Evolutionary conservation across 331 rosid species (phyloP), one percentile per base, ranked within the genome.

Genomic region (Acacia concinna): DNA sequence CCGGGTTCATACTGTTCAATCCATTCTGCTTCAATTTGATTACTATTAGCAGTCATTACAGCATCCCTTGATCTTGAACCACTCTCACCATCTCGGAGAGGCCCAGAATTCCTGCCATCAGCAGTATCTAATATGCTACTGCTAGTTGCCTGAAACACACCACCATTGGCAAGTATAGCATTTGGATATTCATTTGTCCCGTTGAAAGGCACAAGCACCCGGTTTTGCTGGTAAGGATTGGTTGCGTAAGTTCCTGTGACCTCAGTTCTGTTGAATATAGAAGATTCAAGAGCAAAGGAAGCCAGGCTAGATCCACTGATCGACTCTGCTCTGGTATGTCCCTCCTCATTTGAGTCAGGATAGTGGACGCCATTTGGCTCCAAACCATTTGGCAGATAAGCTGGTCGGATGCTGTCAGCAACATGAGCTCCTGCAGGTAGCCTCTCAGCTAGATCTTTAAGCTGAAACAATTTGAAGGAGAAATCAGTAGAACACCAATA

Each of bases 1-100:
- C 99, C 99, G 14, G 91, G 91, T 84, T 96, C 99, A 67, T 96
- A 96, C 67, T 96, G 99, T 78, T 96, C 99, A 49, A 86, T 91
- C 98, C 99, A 90, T 86, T 96, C 99, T 67, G 99, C 97, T 83
- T 93, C 99, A 65, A 91, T 85, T 80, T 92, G 91, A 86, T 80
- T 87, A 76, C 73, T 80, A 68, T 84, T 85, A 66, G 75, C 78
- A 63, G 88, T 78, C 81, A 66, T 7, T 11, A 67, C 71, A 44
- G 91, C 73, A 74, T 73, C 88, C 79, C 84, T 91, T 25, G 92
- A 86, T 89, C 91, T 84, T 35, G 47, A 78, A 75, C 82, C 89
- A 78, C 73, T 87, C 74, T 85, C 97, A 2, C 87, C 89, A 72
- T 91, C 96, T 79, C 85, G 94, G 68, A 86, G 81, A 83, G 96